Evolutionary conservation across 139 green algal species (phyloP).

Genomic region (Desmodesmus armatus): DNA sequence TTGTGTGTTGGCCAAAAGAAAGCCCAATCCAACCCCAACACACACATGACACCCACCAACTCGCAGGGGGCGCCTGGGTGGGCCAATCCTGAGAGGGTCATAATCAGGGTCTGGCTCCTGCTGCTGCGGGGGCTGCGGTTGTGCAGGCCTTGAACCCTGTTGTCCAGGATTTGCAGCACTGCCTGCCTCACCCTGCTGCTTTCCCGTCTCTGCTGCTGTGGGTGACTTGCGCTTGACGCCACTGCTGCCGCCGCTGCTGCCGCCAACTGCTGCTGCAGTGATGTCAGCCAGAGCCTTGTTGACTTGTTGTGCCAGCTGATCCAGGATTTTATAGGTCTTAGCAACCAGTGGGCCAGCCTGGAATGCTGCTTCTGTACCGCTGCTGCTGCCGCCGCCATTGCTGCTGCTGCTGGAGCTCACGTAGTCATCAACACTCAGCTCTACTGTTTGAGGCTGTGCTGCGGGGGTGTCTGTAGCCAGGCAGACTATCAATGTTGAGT

Average conservation of each 20-base stretch:
- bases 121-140: conserved; percentile 9
- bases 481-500: conserved; percentile 18
- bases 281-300: neutral
- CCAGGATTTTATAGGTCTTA: conserved; percentile 37
- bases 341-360: too few relatives aligned
- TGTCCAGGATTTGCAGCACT: too few relatives aligned
- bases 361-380: neutral
- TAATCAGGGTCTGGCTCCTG: conserved; percentile 27
- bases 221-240: too few relatives aligned
- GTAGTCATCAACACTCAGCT: conserved; percentile 24
- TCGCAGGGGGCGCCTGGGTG: neutral
- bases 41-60: neutral
- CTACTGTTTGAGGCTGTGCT: conserved; percentile 12
- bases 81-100: conserved; percentile 16
- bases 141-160: neutral
- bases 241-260: conserved; percentile 2
- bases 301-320: conserved; percentile 10
- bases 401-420: neutral
- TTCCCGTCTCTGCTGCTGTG: conserved; percentile 34
- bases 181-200: neutral
- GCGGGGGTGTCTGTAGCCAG: conserved; percentile 4
- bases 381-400: conserved; percentile 3
- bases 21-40: too few relatives aligned
- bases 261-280: neutral
- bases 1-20: too few relatives aligned